Conservation (phyloP, 2,329 filamentous ascomycete species). For the Cordyceps cicadae region DNA sequence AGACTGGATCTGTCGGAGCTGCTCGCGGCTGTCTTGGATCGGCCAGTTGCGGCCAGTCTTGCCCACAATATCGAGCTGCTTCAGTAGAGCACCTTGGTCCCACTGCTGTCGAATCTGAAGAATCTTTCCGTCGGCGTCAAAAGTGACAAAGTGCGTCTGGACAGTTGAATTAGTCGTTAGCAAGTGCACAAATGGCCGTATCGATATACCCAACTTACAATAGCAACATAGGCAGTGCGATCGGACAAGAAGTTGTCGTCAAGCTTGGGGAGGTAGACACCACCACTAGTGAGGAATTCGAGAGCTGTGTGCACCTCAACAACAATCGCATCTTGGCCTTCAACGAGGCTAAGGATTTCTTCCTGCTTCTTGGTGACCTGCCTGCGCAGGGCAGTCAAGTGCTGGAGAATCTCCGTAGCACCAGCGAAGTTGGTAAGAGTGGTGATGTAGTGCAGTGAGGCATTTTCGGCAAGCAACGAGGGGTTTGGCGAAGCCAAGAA, state of each 20-base stretch:
- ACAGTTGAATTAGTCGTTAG: neutral
- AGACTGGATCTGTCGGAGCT: slow-evolving; percentile 65
- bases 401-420: slow-evolving; percentile 70
- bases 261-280: slow-evolving; percentile 76
- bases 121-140: slow-evolving; percentile 71
- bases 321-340: slow-evolving; percentile 64
- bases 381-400: slow-evolving; percentile 62
- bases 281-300: slow-evolving; percentile 74
- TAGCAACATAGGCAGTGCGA: slow-evolving; percentile 66
- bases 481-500: slow-evolving; percentile 62
- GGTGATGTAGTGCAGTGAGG: slow-evolving; percentile 78
- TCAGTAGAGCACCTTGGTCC: slow-evolving; percentile 91
- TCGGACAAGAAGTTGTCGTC: slow-evolving; percentile 93
- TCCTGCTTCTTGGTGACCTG: slow-evolving; percentile 78
- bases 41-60: slow-evolving; percentile 89
- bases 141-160: slow-evolving; percentile 81
- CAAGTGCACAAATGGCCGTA: neutral
- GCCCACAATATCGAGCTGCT: slow-evolving; percentile 89
- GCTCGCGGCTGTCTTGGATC: slow-evolving; percentile 78
- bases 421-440: slow-evolving; percentile 70
- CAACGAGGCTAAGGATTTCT: slow-evolving; percentile 64
- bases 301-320: slow-evolving; percentile 76
- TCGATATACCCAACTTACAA: slow-evolving; percentile 51
- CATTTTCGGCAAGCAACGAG: slow-evolving; percentile 54
- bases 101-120: slow-evolving; percentile 81